phyloP scores from a whole-genome alignment of 2,329 filamentous ascomycete genomes.

The Amphichorda felina region DNA sequence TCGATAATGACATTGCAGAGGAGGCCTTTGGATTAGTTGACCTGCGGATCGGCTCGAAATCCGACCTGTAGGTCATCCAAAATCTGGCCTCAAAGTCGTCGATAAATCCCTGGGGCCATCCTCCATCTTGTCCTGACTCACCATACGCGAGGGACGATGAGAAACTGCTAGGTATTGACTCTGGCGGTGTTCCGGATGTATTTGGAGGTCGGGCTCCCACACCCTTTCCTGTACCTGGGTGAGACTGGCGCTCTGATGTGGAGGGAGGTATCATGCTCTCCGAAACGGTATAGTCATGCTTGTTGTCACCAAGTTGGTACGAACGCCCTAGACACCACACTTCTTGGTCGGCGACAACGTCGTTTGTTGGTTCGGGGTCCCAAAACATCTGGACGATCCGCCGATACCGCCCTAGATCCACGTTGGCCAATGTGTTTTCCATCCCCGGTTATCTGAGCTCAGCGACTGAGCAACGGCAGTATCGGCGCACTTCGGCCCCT shows the following conservation, averaged over 20 bases:
- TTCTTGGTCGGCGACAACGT: slow-evolving; percentile 51
- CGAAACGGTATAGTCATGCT: background rate
- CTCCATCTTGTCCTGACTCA: slow-evolving; percentile 30
- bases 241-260: background rate
- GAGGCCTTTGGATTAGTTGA: slow-evolving; percentile 62
- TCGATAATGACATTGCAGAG: slow-evolving; percentile 66
- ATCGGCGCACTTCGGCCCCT: too few species aligned
- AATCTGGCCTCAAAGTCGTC: slow-evolving; percentile 87
- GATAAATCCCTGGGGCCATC: slow-evolving; percentile 78
- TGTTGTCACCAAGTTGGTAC: slow-evolving; percentile 28
- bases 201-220: background rate
- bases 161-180: slow-evolving; percentile 37
- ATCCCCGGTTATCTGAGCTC: slow-evolving; percentile 8
- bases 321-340: slow-evolving; percentile 70
- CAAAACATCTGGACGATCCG: slow-evolving; percentile 85
- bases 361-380: slow-evolving; percentile 80
- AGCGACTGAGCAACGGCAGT: too few species aligned
- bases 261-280: background rate
- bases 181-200: slow-evolving; percentile 30
- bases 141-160: slow-evolving; percentile 39
- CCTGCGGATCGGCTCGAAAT: slow-evolving; percentile 72
- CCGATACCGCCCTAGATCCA: slow-evolving; percentile 65
- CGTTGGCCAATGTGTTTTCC: slow-evolving; percentile 33
- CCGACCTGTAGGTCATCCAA: slow-evolving; percentile 93
- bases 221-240: background rate